Base-by-base conservation (phyloP, 1,284 basidiomycete genomes). In the Rhodofomes roseus region DNA sequence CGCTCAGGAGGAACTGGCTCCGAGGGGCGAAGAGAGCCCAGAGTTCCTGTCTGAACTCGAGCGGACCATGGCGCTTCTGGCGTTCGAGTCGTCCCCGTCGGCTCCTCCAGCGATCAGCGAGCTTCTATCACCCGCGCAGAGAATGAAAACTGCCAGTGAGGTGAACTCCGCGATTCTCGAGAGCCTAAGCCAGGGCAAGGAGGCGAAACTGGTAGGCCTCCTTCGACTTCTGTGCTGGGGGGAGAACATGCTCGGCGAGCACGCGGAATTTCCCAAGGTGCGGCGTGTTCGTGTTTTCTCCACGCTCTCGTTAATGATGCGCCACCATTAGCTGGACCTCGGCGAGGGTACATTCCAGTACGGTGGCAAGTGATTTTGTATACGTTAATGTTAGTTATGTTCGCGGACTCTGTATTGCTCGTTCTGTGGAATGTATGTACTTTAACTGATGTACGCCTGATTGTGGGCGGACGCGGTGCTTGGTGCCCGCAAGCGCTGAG, bases 91-190 rank as follows among this genome's bases (percentile, higher is more conserved):
- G 54, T 84, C 80, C 16, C 81, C 81, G 60, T 77, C 77, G 50
- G 81, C 82, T 52, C 92, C 93, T 2, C 68, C 80, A 52, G 82
- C 84, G 29, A 89, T 95, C 59, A 80, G 85, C 43, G 89, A 92
- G 66, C 79, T 98, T 53, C 77, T 98, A 68, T 89, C 90, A 36
- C 89, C 91, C 23, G 87, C 87, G 25, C 95, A 98, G 71, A 83
- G 97, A 31, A 83, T 94, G 82, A 90, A 91, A 76, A 97, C 96
- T 11, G 96, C 96, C 11, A 92, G 88, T 18, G 92, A 97, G 75
- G 87, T 99, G 68, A 99, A 99, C 70, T 90, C 93, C 0, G 96
- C 96, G 25, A 96, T 99, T 60, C 79, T 99, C 65, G 92, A 95
- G 66, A 92, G 89, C 68, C 81, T 96, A 65, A 92, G 93, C 63